Base-by-base conservation (phyloP, 352 stramenopile species). In the Pythium inflatum region DNA sequence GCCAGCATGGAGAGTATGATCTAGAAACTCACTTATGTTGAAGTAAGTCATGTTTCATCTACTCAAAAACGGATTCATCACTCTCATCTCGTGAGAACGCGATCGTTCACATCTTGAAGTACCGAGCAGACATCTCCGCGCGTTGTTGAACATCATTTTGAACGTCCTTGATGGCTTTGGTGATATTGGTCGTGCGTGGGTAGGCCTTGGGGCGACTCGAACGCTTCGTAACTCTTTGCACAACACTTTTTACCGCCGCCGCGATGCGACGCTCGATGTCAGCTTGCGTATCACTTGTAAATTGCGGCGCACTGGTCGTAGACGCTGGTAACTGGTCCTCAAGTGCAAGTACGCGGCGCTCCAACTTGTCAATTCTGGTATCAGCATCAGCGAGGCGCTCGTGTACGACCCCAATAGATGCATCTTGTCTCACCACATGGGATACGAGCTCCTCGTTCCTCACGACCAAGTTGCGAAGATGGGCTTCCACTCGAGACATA, bases 81-180 rank as follows among this genome's bases (percentile, higher is more conserved):
- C 20, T 16, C 5, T 7, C 43, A 25, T 25, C 20, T 7, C n/a
- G 20, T 16, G 43, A 16, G n/a, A 50, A 25, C n/a, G 43, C 43
- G 20, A 50, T 50, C n/a, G 43, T 50, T n/a, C 43, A 7, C 43
- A 50, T 50, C n/a, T 50, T 25, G n/a, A n/a, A 50, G 43, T 50
- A 50, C n/a, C 43, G 43, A 27, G 43, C 43, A 16, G 14, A 7
- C 8, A n/a, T 25, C n/a, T 50, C n/a, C 8, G 43, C 43, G n/a
- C 13, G 43, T 25, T 50, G 5, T 25, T 25, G 36, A 11, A 50
- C n/a, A 16, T 50, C 43, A 7, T n/a, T 50, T 16, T 50, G 43
- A 8, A 16, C 20, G 8, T 50, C 20, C 13, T 50, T 50, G n/a
- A 50, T 50, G n/a, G 43, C 20, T 7, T 50, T 50, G 43, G 14